Evolutionary conservation across 805 yeast species (phyloP).

Genomic region (Candida patagonica): DNA sequence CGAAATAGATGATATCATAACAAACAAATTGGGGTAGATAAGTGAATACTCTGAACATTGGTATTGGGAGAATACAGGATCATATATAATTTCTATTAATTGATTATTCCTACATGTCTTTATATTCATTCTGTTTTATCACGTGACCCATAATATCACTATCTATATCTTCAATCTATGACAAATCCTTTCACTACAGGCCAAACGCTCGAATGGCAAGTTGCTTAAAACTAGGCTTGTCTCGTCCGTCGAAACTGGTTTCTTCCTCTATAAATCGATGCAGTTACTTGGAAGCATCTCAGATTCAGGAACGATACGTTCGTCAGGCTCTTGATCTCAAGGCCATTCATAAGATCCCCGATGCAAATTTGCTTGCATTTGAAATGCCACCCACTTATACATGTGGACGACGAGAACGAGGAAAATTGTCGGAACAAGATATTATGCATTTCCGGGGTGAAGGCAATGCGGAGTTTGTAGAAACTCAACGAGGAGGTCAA

Average conservation of each 20-base stretch:
- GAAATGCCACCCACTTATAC: conserved; percentile 79
- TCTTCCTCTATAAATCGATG: conserved; percentile 13
- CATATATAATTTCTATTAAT: too few relatives aligned
- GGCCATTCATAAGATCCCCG: conserved; percentile 3
- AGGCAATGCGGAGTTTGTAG: conserved; percentile 49
- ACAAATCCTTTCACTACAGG: too few relatives aligned
- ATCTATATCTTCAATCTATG: too few relatives aligned
- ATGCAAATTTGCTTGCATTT: conserved; percentile 24
- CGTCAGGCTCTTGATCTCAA: conserved; percentile 19
- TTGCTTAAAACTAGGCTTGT: conserved; percentile 1
- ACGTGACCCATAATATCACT: too few relatives aligned
- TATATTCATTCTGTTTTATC: too few relatives aligned
- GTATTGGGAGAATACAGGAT: too few relatives aligned
- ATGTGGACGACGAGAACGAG: conserved; percentile 77
- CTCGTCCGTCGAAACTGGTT: conserved; percentile 3
- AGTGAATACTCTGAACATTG: too few relatives aligned
- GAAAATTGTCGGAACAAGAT: conserved; percentile 32
- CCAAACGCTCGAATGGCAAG: not conserved
- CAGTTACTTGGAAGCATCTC: conserved; percentile 16
- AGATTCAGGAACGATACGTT: conserved; percentile 15
- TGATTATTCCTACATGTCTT: too few relatives aligned
- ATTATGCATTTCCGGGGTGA: conserved; percentile 20
- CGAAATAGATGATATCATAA: too few relatives aligned
- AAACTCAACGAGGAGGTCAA: conserved; percentile 88
- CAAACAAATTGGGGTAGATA: too few relatives aligned